These are phyloP conservation scores for Skeletonema menzelii DNA, from an alignment of 108 stramenopile species.

Conservation along the genomic window DNA sequence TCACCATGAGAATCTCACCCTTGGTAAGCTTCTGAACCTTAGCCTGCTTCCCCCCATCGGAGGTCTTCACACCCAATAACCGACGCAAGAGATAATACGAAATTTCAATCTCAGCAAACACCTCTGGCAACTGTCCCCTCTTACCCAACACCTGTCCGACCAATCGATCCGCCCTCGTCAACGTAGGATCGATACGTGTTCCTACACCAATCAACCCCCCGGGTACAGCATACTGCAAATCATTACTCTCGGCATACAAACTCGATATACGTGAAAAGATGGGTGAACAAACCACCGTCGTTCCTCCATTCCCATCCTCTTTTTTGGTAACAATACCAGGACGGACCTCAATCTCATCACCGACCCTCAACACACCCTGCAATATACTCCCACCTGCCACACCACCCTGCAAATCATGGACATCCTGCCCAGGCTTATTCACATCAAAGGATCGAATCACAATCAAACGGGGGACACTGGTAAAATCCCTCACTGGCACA, in stretches of 20 bases:
- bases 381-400: slow-evolving; percentile 99
- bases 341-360: slow-evolving; percentile 99
- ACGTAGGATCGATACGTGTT: slow-evolving; percentile 97
- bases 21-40: slow-evolving; percentile 97
- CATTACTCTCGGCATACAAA: slow-evolving; percentile 96
- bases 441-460: slow-evolving; percentile 99
- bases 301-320: slow-evolving; percentile 70
- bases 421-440: slow-evolving; percentile 99
- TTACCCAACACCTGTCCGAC: slow-evolving; percentile 98
- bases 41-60: slow-evolving; percentile 98
- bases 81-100: slow-evolving; percentile 96
- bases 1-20: slow-evolving; percentile 99
- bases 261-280: slow-evolving; percentile 90
- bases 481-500: slow-evolving; percentile 94
- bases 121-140: slow-evolving; percentile 95
- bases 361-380: slow-evolving; percentile 94
- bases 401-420: slow-evolving; percentile 93
- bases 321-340: slow-evolving; percentile 98
- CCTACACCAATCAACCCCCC: slow-evolving; percentile 99
- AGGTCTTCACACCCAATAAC: slow-evolving; percentile 97
- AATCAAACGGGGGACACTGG: slow-evolving; percentile 91
- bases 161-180: slow-evolving; percentile 98
- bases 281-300: slow-evolving; percentile 90
- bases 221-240: slow-evolving; percentile 97
- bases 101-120: slow-evolving; percentile 98